These are phyloP conservation scores for Blumeria graminis DNA, from an alignment of 2,329 filamentous ascomycete genomes.

Conservation along the genomic window DNA sequence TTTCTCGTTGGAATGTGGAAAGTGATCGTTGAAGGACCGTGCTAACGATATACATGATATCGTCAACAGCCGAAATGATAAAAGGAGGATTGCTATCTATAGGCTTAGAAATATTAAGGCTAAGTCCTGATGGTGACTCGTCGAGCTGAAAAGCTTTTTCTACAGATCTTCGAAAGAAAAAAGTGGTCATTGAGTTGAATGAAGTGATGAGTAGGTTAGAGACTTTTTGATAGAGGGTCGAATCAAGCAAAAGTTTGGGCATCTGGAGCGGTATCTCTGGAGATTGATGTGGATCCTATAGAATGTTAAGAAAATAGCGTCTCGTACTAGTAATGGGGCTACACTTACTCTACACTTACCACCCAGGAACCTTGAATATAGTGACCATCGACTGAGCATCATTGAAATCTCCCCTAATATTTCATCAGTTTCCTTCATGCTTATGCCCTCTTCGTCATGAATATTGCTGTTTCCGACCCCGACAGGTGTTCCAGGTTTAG, in stretches of 20 bases:
- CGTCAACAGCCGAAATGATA: constrained; percentile 87
- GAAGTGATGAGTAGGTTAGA: constrained; percentile 48
- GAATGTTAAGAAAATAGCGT: constrained; percentile 13
- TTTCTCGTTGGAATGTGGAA: constrained; percentile 58
- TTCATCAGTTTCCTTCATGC: constrained; percentile 89
- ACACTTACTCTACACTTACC: constrained; percentile 55
- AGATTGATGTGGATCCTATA: constrained; percentile 25
- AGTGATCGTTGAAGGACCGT: constrained; percentile 70
- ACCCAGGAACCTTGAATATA: constrained; percentile 75
- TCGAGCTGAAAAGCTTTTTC: constrained; percentile 96
- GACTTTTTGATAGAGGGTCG: constrained; percentile 60
- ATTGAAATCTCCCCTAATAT: constrained; percentile 68
- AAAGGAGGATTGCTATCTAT: constrained; percentile 62
- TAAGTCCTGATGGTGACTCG: constrained; percentile 59
- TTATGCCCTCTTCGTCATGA: constrained; percentile 74
- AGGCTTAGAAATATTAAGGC: constrained; percentile 46
- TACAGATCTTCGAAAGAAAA: constrained; percentile 88
- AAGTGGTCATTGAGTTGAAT: constrained; percentile 81
- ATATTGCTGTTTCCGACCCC: constrained; percentile 30
- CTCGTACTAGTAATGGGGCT: constrained; percentile 6
- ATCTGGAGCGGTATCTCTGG: constrained; percentile 34
- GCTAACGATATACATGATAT: constrained; percentile 98
- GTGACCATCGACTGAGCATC: constrained; percentile 82
- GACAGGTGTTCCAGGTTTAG: constrained; percentile 56
- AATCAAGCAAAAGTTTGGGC: constrained; percentile 53